Evolutionary conservation across 73 alveolate genomes (phyloP).

Genomic region (Tetrahymena borealis): DNA sequence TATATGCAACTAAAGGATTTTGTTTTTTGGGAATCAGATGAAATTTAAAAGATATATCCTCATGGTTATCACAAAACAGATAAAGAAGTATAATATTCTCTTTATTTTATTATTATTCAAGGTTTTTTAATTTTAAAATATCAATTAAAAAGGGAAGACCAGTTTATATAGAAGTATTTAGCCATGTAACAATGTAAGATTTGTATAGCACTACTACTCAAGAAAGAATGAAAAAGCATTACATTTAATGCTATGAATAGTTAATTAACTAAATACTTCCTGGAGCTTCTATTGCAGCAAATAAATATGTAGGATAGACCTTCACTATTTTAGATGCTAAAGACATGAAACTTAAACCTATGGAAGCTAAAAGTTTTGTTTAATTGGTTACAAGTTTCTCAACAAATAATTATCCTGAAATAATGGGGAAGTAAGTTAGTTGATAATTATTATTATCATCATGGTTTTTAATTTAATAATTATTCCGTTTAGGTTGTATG

Average conservation of each 20-base stretch:
- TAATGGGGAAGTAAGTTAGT: not conserved
- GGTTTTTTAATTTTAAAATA: not conserved
- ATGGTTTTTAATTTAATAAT: not conserved
- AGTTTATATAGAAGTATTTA: not conserved
- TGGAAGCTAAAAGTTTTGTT: not conserved
- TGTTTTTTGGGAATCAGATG: not conserved
- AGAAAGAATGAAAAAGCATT: not conserved
- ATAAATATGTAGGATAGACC: not conserved
- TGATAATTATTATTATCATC: not conserved
- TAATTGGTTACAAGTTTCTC: not conserved
- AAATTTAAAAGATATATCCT: not conserved
- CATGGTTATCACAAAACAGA: constrained; percentile 1
- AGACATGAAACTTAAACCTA: not conserved
- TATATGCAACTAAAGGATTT: not conserved
- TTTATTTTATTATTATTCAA: not conserved
- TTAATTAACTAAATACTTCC: not conserved
- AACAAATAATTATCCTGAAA: not conserved
- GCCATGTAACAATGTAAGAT: not conserved
- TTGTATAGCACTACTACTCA: not conserved
- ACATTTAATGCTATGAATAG: not conserved
- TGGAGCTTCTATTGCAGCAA: not conserved
- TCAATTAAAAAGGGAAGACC: not conserved
- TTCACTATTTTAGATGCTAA: not conserved
- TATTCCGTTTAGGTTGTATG: not conserved
- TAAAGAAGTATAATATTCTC: not conserved